These are phyloP conservation scores for Herpetospermum pedunculosum DNA, from an alignment of 306 rosid species.

Conservation along the genomic window DNA sequence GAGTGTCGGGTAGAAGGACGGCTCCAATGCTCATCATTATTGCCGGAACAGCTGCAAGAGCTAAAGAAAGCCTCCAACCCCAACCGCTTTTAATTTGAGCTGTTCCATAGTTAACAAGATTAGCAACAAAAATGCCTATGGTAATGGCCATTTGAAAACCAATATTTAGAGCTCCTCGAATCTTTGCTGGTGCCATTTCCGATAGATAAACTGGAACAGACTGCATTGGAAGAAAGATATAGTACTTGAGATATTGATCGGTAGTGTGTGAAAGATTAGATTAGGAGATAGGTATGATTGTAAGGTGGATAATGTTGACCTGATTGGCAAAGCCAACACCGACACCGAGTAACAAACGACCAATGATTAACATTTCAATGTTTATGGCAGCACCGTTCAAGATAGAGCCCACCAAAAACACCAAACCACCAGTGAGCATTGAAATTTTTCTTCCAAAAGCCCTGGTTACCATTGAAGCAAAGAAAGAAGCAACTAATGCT, in stretches of 20 bases:
- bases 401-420: constrained; percentile 22
- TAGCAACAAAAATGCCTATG: constrained; percentile 27
- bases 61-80: constrained; percentile 35
- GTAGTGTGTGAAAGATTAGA: background rate
- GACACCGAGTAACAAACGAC: constrained; percentile 24
- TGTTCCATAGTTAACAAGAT: constrained; percentile 25
- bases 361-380: constrained; percentile 17
- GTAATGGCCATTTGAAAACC: constrained; percentile 34
- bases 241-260: background rate
- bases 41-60: constrained; percentile 30
- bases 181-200: constrained; percentile 33
- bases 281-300: background rate
- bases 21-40: constrained; percentile 27
- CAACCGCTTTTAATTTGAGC: constrained; percentile 18
- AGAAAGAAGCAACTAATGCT: constrained; percentile 25
- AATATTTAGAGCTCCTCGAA: constrained; percentile 35
- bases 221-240: background rate
- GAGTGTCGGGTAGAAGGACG: constrained; percentile 27
- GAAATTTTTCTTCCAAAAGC: constrained; percentile 22
- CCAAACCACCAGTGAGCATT: constrained; percentile 19
- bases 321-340: constrained; percentile 36
- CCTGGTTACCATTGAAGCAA: constrained; percentile 29
- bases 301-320: constrained; percentile 9
- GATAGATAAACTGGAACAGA: constrained; percentile 31
- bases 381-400: constrained; percentile 11